Conservation (phyloP, 176 grass and related monocot species). For the Oryza rufipogon region DNA sequence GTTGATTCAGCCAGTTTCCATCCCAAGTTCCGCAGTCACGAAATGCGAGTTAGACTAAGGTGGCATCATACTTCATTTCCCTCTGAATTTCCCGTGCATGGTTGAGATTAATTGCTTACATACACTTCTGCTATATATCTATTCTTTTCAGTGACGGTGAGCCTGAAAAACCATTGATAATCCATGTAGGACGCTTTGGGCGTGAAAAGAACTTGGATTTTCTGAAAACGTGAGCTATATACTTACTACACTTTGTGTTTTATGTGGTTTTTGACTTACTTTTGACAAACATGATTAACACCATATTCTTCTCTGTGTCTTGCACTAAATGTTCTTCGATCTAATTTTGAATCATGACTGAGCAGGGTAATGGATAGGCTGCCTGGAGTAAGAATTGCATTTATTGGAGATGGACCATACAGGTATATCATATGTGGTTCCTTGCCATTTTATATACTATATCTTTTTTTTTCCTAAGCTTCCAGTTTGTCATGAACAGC, state of each 20-base stretch:
- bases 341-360: constrained; percentile 28
- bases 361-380: constrained; percentile 92
- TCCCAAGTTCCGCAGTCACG: constrained; percentile 67
- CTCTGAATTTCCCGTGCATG: background rate
- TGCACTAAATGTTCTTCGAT: background rate
- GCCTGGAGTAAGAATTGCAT: constrained; percentile 87
- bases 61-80: constrained; percentile 11
- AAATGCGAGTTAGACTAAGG: constrained; percentile 79
- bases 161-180: constrained; percentile 74
- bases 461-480: background rate
- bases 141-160: constrained; percentile 72
- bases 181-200: constrained; percentile 93
- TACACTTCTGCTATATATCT: constrained; percentile 29
- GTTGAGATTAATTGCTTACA: constrained; percentile 3
- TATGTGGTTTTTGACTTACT: background rate
- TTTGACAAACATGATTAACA: background rate
- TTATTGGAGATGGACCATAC: constrained; percentile 91
- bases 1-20: constrained; percentile 95
- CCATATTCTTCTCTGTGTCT: background rate
- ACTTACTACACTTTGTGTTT: background rate
- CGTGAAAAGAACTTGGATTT: constrained; percentile 94
- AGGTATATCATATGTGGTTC: constrained; percentile 35
- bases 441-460: background rate
- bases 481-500: background rate
- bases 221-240: constrained; percentile 65